These are phyloP conservation scores for Lablab purpureus DNA, from an alignment of 306 rosid species.

Conservation along the genomic window DNA sequence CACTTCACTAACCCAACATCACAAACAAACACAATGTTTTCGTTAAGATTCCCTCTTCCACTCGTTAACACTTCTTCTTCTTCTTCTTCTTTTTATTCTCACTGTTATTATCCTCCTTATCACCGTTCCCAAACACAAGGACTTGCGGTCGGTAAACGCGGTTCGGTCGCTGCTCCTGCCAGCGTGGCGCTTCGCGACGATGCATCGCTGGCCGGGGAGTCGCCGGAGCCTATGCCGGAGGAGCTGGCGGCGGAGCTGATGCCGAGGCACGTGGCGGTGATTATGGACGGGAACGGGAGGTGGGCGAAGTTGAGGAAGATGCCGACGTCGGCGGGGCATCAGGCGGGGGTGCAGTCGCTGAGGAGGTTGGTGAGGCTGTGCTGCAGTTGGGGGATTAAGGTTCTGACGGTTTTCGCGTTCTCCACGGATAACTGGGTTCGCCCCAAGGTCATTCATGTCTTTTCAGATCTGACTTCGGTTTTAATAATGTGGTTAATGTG, in stretches of 20 bases:
- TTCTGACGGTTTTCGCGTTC: conserved; percentile 73
- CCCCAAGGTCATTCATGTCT: conserved; percentile 57
- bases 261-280: conserved; percentile 91
- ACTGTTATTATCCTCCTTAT: not conserved
- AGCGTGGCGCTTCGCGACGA: conserved; percentile 26
- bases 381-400: conserved; percentile 65
- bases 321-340: conserved; percentile 62
- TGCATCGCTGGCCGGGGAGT: not conserved
- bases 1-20: not conserved
- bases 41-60: not conserved
- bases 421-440: conserved; percentile 80
- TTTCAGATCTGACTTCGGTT: not conserved
- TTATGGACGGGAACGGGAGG: conserved; percentile 83
- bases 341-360: conserved; percentile 64
- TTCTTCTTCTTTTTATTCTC: not conserved
- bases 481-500: not conserved
- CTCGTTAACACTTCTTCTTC: not conserved
- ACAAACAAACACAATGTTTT: not conserved
- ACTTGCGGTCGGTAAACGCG: not conserved
- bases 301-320: conserved; percentile 70
- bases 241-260: conserved; percentile 63
- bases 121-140: not conserved
- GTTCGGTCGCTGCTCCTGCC: not conserved
- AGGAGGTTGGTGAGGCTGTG: conserved; percentile 55
- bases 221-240: conserved; percentile 52